These are phyloP conservation scores for Arthroderma sp. DNA, from an alignment of 2,329 filamentous ascomycete species.

Conservation along the genomic window DNA sequence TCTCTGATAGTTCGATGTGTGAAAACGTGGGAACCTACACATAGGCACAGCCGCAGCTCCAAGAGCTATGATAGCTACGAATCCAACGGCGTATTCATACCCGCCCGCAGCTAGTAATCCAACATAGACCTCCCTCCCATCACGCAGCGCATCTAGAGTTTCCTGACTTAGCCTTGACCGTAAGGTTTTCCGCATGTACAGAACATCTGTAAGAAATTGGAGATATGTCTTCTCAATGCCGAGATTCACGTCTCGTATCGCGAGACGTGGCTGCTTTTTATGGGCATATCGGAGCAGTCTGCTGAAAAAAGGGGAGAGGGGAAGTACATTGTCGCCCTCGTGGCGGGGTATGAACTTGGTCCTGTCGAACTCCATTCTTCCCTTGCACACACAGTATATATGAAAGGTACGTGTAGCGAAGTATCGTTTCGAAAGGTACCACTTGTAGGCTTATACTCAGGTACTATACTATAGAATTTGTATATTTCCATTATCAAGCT, in stretches of 20 bases:
- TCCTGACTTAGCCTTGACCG: constrained; percentile 6
- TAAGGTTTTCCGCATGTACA: constrained; percentile 8
- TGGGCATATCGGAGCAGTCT: constrained; percentile 16
- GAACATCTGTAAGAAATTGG: constrained; percentile 10
- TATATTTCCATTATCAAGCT: too few relatives aligned
- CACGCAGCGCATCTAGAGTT: constrained; percentile 7
- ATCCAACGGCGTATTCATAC: constrained; percentile 37
- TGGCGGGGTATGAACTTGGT: constrained; percentile 15
- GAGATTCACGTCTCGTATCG: constrained; percentile 11
- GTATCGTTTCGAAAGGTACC: too few relatives aligned
- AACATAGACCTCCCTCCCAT: constrained; percentile 18
- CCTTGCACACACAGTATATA: background rate
- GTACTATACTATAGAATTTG: too few relatives aligned
- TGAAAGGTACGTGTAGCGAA: background rate
- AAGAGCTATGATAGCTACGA: constrained; percentile 34
- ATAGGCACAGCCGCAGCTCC: constrained; percentile 38
- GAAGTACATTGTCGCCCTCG: constrained; percentile 15
- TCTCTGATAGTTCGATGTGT: background rate
- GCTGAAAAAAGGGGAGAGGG: constrained; percentile 18
- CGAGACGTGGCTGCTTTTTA: constrained; percentile 11
- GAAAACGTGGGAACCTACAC: constrained; percentile 3
- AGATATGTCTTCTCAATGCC: constrained; percentile 10
- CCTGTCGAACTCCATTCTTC: constrained; percentile 9
- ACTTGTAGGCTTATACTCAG: too few relatives aligned
- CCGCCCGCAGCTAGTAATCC: constrained; percentile 34